These are phyloP conservation scores for Fusarium newnesense DNA, from an alignment of 2,329 filamentous ascomycete species.

Conservation along the genomic window DNA sequence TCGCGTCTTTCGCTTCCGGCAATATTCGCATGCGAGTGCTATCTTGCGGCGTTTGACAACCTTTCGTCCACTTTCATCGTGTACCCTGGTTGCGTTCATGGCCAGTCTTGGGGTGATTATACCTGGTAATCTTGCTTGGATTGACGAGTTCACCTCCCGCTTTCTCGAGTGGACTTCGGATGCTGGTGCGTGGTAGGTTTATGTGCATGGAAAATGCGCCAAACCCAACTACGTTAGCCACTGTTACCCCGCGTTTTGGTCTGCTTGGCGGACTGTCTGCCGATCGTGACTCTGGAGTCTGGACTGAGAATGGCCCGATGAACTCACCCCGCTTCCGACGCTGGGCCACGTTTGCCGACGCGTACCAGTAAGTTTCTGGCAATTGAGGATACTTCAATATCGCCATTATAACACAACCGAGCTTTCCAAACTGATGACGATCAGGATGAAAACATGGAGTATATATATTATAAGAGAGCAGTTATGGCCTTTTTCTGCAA, in stretches of 20 bases:
- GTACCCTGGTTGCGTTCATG: neutral
- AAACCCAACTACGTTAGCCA: neutral
- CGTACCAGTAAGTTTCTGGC: neutral
- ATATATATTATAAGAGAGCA: neutral
- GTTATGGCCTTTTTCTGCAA: neutral
- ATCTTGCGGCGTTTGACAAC: neutral
- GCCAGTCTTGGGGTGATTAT: neutral
- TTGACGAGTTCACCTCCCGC: neutral
- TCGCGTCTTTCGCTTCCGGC: neutral
- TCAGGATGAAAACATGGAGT: accelerated
- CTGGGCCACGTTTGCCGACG: neutral
- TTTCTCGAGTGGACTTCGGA: neutral
- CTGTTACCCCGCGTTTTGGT: neutral
- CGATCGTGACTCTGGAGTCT: neutral
- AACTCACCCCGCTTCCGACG: neutral
- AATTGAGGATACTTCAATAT: neutral
- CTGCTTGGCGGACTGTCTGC: neutral
- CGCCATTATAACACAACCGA: neutral
- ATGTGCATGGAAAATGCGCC: neutral
- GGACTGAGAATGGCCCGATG: neutral
- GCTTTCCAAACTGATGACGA: neutral
- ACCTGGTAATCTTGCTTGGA: neutral
- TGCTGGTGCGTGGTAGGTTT: neutral
- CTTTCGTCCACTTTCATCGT: neutral
- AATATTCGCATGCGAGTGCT: neutral